Percentiles rank a stretch among this genome's conserved stretches.
Conservation (phyloP, 495 filamentous ascomycete genomes). For the Pyrenopolyporus hunteri region DNA sequence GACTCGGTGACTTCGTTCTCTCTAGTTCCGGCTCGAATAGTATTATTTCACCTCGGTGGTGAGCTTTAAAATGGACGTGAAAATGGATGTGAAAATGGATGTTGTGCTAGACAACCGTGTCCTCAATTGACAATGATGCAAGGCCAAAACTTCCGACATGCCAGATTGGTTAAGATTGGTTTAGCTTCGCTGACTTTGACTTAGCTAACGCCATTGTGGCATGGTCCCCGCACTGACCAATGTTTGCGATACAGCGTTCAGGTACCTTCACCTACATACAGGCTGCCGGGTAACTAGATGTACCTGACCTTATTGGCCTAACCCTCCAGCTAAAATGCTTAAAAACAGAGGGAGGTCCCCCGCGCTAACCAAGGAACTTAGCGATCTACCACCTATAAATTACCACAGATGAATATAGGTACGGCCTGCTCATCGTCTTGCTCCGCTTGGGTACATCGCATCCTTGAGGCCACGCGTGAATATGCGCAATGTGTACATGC, state of each 20-base stretch:
- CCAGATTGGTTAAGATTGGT: constrained; percentile 28
- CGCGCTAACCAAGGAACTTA: constrained; percentile 13
- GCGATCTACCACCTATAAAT: too few species aligned
- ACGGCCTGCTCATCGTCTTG: constrained; percentile 1
- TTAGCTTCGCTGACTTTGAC: constrained; percentile 22
- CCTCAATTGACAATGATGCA: constrained; percentile 47
- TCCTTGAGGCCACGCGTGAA: not conserved
- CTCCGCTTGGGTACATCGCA: constrained; percentile 11
- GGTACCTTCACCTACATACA: too few species aligned
- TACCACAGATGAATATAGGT: too few species aligned
- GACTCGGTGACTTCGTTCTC: too few species aligned
- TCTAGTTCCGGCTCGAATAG: too few species aligned
- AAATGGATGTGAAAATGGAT: too few species aligned
- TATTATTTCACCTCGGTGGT: not conserved
- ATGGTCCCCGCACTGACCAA: constrained; percentile 23
- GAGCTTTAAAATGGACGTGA: constrained; percentile 30
- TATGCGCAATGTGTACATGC: not conserved
- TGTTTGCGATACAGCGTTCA: not conserved
- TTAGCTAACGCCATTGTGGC: constrained; percentile 23
- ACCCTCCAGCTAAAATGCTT: too few species aligned
- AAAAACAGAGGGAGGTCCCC: not conserved
- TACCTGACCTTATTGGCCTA: too few species aligned
- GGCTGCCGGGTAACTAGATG: too few species aligned
- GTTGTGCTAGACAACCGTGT: constrained; percentile 46
- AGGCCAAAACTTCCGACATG: constrained; percentile 37